Percentiles rank a stretch among this genome's conserved stretches.
phyloP scores from a whole-genome alignment of 257 asterid species.

The Salvia rosmarinus region DNA sequence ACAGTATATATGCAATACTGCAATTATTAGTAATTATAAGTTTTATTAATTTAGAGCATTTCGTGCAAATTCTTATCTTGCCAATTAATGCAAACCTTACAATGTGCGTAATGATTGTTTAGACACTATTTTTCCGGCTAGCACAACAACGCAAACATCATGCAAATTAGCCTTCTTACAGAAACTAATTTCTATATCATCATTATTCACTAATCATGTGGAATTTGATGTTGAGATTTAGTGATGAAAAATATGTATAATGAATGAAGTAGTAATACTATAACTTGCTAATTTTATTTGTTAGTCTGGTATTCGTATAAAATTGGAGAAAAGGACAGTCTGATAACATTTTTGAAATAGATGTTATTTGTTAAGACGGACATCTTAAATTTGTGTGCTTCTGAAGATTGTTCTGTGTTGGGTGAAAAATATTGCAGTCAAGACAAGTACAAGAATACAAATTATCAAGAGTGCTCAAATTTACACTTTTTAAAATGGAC shows the following conservation, averaged over 20 bases:
- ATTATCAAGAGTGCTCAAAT: not conserved
- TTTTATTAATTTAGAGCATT: not conserved
- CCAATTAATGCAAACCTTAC: not conserved
- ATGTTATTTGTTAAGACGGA: too few relatives aligned
- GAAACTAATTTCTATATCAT: not conserved
- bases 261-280: not conserved
- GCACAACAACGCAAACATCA: not conserved
- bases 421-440: not conserved
- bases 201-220: not conserved
- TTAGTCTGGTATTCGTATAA: not conserved
- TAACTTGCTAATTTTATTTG: not conserved
- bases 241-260: not conserved
- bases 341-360: too few relatives aligned
- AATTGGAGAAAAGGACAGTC: not conserved
- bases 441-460: constrained; percentile 11
- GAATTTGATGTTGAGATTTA: not conserved
- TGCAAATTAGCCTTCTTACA: not conserved
- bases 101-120: not conserved
- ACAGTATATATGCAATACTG: not conserved
- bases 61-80: not conserved
- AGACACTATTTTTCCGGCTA: not conserved
- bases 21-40: not conserved
- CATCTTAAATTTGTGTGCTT: not conserved
- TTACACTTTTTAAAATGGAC: not conserved
- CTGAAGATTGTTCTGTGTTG: not conserved